phyloP scores from a whole-genome alignment of 2,329 filamentous ascomycete genomes.

The Bipolaris victoriae region DNA sequence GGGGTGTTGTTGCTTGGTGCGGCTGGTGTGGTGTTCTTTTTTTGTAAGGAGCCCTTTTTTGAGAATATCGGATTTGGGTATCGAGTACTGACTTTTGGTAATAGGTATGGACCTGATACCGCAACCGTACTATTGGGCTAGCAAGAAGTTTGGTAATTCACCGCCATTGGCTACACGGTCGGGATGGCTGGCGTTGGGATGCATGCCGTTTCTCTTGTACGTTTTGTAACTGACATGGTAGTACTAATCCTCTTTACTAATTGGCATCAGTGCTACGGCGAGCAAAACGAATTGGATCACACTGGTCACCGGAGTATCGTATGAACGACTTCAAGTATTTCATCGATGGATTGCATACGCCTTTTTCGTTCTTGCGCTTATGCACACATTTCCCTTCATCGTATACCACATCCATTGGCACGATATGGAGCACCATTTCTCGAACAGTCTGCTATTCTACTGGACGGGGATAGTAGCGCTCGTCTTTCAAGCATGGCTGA shows the following conservation, averaged over 20 bases:
- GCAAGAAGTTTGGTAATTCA: constrained; percentile 27
- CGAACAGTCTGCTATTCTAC: constrained; percentile 54
- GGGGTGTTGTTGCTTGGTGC: constrained; percentile 33
- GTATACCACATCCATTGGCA: constrained; percentile 58
- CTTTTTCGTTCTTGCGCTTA: constrained; percentile 62
- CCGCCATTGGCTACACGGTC: constrained; percentile 39
- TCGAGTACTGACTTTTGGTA: neutral
- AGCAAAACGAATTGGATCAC: constrained; percentile 65
- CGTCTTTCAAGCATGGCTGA: constrained; percentile 61
- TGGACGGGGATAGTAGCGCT: constrained; percentile 64
- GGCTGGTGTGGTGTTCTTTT: constrained; percentile 35
- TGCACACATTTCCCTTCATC: constrained; percentile 67
- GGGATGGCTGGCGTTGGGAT: constrained; percentile 40
- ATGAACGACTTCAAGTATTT: constrained; percentile 60
- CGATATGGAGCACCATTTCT: constrained; percentile 57
- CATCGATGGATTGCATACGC: constrained; percentile 47
- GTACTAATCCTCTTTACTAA: neutral
- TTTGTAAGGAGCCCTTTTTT: constrained; percentile 16
- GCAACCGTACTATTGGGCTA: constrained; percentile 31
- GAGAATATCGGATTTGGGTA: too few relatives aligned
- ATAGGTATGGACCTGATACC: constrained; percentile 30
- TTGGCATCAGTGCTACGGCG: constrained; percentile 49
- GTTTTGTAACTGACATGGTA: neutral
- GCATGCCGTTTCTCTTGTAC: constrained; percentile 33
- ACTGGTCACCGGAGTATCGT: constrained; percentile 60